Base-by-base conservation (phyloP, 2,329 filamentous ascomycete genomes). In the Dendryphion nanum region DNA sequence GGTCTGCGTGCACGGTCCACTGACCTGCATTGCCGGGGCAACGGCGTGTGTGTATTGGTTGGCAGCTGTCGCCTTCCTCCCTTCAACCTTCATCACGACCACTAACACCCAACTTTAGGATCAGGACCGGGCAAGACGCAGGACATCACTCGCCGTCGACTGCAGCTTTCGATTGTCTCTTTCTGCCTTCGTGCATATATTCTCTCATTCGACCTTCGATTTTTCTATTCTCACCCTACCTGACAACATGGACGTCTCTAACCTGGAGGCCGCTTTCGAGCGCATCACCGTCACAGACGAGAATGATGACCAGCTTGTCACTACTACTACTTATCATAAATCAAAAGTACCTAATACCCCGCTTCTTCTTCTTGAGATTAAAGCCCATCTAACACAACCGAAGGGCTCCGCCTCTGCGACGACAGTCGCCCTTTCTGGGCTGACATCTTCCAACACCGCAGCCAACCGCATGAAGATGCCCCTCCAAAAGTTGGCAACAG, bases 251-350 rank as follows among this genome's bases (percentile, higher is more conserved):
- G 81, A 90, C 48, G 79, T 86, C 42, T 81, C 86, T 53, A 82
- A 81, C 35, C 76, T 97, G 32, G 91, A 96, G 71, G 76, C 86
- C 69, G 86, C 87, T 56, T 88, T 97, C 61, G 89, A 95, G 81
- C 84, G 83, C 67, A 80, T 96, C 71, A 85, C 86, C 15, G 87
- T 96, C 46, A 85, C 86, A 55, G 90, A 96, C 61, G 90, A 95
- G 69, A 94, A 91, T 61, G 84, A 71, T 40, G 68, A 72, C 40
- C 61, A 88, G 42, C 68, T 73, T 20, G 70, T 70, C 38, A 75
- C 79, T 47, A 72, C 70, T 45, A 69, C 69, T 40, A 75, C 75
- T 10, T 83, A 86, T 63, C 74, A 80, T 51, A 95, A 94, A 69
- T 68, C 80, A 45, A 95, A 95, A 82, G 89, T 91, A 73, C 40